phyloP scores from a whole-genome alignment of 306 rosid genomes.

The Cicer yamashitae region DNA sequence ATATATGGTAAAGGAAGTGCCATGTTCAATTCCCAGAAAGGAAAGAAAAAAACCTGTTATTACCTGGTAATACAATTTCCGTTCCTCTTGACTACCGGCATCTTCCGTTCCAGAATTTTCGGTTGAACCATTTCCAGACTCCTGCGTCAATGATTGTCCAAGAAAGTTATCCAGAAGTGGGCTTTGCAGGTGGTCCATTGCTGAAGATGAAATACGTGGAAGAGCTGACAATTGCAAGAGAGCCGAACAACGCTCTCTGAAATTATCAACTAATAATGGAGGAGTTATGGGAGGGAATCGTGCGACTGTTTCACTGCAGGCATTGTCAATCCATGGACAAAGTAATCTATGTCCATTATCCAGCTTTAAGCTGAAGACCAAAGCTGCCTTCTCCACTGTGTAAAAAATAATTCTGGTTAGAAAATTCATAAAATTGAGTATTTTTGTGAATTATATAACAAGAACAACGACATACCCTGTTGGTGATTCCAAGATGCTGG shows the following conservation, averaged over 20 bases:
- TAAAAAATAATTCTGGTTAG: constrained; percentile 40
- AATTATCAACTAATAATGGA: constrained; percentile 68
- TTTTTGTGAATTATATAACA: constrained; percentile 5
- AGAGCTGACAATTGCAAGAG: constrained; percentile 71
- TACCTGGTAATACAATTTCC: constrained; percentile 78
- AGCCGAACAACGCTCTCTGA: constrained; percentile 63
- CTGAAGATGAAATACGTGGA: constrained; percentile 73
- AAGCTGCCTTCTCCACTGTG: constrained; percentile 94
- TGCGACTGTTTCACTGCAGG: constrained; percentile 79
- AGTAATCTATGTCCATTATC: constrained; percentile 90
- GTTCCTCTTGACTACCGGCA: constrained; percentile 56
- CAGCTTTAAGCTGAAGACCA: constrained; percentile 89
- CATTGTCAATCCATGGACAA: constrained; percentile 92
- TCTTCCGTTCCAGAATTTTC: constrained; percentile 53
- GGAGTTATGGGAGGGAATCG: constrained; percentile 78
- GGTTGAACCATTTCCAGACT: constrained; percentile 55
- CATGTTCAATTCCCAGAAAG: constrained; percentile 2
- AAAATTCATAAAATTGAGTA: constrained; percentile 18
- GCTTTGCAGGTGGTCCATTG: constrained; percentile 60
- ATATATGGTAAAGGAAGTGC: not conserved
- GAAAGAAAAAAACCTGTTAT: constrained; percentile 13
- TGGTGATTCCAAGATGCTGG: constrained; percentile 91
- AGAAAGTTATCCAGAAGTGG: constrained; percentile 72
- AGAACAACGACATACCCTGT: constrained; percentile 64
- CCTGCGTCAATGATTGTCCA: constrained; percentile 56